Evolutionary conservation across 2,329 filamentous ascomycete genomes (phyloP).

Genomic region (Didymella exigua): DNA sequence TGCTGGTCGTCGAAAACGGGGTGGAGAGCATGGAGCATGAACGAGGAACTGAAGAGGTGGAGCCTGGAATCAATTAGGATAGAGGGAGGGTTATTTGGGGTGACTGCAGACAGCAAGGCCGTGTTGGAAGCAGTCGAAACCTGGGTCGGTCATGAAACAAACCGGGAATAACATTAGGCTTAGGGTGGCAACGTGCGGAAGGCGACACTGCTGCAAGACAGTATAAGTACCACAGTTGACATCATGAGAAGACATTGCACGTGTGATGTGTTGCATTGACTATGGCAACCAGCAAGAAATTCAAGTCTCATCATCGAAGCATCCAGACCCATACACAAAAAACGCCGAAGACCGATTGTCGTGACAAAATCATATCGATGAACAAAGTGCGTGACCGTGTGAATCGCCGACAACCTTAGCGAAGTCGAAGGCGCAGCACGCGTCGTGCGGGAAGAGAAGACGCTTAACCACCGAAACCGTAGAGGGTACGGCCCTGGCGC

Average conservation of each 20-base stretch:
- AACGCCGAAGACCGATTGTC: conserved; percentile 43
- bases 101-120: conserved; percentile 26
- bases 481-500: conserved; percentile 73
- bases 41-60: conserved; percentile 38
- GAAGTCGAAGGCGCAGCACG: conserved; percentile 16
- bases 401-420: conserved; percentile 57
- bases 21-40: conserved; percentile 39
- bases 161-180: background rate
- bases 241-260: background rate
- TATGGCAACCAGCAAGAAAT: conserved; percentile 30
- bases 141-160: conserved; percentile 19
- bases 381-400: conserved; percentile 31
- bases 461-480: conserved; percentile 86
- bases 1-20: conserved; percentile 59
- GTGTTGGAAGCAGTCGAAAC: conserved; percentile 33
- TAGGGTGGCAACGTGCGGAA: background rate
- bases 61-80: conserved; percentile 34
- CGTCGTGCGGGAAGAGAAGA: conserved; percentile 25
- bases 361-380: conserved; percentile 35
- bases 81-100: conserved; percentile 40
- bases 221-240: background rate
- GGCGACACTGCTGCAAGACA: background rate
- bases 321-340: conserved; percentile 32
- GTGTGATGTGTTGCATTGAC: conserved; percentile 34
- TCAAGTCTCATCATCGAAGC: conserved; percentile 33